Evolutionary conservation across 768 basidiomycete genomes (phyloP).

Genomic region (Amyloporia xantha): DNA sequence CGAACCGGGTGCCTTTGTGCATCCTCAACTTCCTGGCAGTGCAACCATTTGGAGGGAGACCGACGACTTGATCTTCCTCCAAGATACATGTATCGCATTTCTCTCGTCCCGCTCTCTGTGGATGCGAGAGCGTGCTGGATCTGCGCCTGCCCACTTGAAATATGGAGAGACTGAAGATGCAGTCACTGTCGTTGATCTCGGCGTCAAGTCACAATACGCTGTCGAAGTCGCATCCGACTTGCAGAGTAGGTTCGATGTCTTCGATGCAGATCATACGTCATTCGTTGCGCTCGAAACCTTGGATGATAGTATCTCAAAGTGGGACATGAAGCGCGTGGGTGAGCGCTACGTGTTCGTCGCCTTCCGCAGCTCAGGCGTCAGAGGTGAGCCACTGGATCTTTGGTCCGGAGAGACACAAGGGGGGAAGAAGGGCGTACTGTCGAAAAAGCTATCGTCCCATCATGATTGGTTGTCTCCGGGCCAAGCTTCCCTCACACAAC

Average conservation of each 20-base stretch:
- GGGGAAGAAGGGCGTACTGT: neutral
- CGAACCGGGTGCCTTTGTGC: neutral
- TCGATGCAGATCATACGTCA: neutral
- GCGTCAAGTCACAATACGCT: neutral
- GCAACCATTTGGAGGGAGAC: neutral
- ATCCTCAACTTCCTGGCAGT: neutral
- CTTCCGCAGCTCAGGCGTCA: constrained; percentile 2
- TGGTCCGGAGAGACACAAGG: neutral
- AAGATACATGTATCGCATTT: neutral
- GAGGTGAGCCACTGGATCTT: neutral
- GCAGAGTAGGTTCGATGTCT: neutral
- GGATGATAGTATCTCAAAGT: constrained; percentile 1
- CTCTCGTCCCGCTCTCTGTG: constrained; percentile 1
- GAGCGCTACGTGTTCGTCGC: constrained; percentile 1
- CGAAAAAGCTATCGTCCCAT: constrained; percentile 1
- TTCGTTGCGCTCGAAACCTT: neutral
- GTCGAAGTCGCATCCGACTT: neutral
- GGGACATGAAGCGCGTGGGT: neutral
- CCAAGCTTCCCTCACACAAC: neutral
- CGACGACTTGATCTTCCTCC: constrained; percentile 1
- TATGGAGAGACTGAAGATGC: neutral
- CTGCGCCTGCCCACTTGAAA: neutral
- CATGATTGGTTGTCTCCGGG: neutral
- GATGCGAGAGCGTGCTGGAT: neutral
- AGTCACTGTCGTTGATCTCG: neutral